Evolutionary conservation across 179 eudicot genomes (phyloP).

Genomic region (Spinacia oleracea): DNA sequence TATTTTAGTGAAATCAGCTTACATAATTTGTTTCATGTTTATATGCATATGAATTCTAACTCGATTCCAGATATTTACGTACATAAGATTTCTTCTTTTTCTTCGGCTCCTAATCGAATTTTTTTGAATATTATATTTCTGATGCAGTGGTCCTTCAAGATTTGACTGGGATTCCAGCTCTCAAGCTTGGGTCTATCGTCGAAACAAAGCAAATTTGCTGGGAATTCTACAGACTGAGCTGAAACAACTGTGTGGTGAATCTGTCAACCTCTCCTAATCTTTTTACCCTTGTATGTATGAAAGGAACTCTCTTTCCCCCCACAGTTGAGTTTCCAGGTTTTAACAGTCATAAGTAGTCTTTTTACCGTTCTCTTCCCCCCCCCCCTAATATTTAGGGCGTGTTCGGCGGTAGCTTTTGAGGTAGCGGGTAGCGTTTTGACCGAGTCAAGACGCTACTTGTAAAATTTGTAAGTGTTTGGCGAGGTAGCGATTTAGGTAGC

Average conservation of each 20-base stretch:
- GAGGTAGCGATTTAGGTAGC: no score
- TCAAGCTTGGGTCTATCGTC: slow-evolving; percentile 37
- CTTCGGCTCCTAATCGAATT: background rate
- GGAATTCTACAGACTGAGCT: slow-evolving; percentile 55
- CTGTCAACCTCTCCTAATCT: slow-evolving; percentile 57
- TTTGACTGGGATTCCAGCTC: slow-evolving; percentile 44
- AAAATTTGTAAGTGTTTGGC: no score
- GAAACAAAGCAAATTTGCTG: slow-evolving; percentile 47
- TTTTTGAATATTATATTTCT: background rate
- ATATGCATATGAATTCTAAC: background rate
- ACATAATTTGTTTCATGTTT: background rate
- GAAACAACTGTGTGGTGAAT: slow-evolving; percentile 62
- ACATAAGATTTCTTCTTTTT: background rate
- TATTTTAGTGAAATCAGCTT: background rate
- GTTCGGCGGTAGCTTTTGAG: no score
- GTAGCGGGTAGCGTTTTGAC: no score
- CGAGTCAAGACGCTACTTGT: no score
- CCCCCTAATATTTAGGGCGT: no score
- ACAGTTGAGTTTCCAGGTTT: background rate
- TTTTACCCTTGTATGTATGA: slow-evolving; percentile 15
- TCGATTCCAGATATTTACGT: background rate
- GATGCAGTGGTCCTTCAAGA: slow-evolving; percentile 48
- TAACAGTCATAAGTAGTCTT: no score
- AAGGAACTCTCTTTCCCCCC: background rate
- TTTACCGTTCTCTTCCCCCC: no score